Evolutionary conservation across 2,329 filamentous ascomycete species (phyloP), one percentile per base, ranked within the genome.

Genomic region (Talaromyces funiculosus): DNA sequence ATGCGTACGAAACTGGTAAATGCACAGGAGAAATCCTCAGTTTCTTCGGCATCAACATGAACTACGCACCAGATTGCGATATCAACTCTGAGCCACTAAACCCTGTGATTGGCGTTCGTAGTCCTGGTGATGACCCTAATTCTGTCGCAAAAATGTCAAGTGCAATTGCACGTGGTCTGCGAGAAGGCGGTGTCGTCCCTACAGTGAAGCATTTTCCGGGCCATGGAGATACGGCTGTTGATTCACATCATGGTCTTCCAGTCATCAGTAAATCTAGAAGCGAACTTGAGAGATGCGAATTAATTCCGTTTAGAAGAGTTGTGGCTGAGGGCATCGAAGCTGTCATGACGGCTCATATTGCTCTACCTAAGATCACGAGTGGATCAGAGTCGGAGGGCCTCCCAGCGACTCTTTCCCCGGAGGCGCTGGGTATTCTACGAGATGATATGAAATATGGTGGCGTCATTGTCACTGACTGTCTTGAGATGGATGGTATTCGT

Each of bases 191-290:
- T 6, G 67, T 80, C 22, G 66, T 78, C 5, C 72, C 77, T 5
- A 78, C 74, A 57, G 71, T 77, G 1, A 80, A 80, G 64, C 75
- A 79, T 68, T 79, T 80, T 40, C 77, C 77, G 4, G 76, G 77
- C 0, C 77, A 78, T 64, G 76, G 75, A 26, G 74, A 78, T 62
- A 79, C 75, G 0, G 73, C 72, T n/a, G 71, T 77, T 0, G 76
- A 79, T 63, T 79, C 75, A 1, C 76, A 79, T 65, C 74, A 73
- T 67, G 75, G 75, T 1, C 66, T 78, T 22, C 76, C 77, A 0
- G 66, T 75, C 0, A 75, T 79, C 18, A 60, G 64, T 0, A 79
- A 78, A 60, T 70, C 64, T 2, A 69, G 70, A 49, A 70, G 70
- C 24, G 64, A 75, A 24, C 64, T 79, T 22, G 75, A 78, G 55